phyloP scores from a whole-genome alignment of 345 rosid species.

The Eucalyptus rudis region DNA sequence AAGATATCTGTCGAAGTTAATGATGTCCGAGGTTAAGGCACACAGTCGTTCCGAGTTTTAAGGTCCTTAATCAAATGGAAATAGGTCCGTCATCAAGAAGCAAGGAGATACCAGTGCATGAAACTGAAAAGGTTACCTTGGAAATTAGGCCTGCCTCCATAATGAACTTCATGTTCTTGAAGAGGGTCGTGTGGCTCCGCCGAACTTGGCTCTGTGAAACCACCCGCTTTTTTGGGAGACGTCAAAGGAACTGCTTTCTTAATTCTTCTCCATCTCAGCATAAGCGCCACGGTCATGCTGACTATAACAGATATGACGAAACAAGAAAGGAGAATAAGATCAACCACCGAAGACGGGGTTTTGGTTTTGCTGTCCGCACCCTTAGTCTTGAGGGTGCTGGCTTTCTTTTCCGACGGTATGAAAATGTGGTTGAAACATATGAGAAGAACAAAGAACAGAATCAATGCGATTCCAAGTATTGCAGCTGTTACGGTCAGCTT shows the following conservation, averaged over 20 bases:
- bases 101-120: background rate
- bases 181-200: background rate
- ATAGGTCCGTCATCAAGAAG: background rate
- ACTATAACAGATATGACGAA: conserved; percentile 29
- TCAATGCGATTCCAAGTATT: conserved; percentile 18
- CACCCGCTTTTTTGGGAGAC: conserved; percentile 7
- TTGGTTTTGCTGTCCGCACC: conserved; percentile 18
- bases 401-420: conserved; percentile 30
- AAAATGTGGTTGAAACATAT: conserved; percentile 35
- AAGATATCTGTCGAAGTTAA: conserved; percentile 32
- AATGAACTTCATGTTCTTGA: conserved; percentile 49
- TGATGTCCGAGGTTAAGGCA: background rate
- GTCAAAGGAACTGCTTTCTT: conserved; percentile 17
- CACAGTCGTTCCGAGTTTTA: background rate
- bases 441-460: conserved; percentile 36
- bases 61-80: background rate
- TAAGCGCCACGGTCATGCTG: conserved; percentile 21
- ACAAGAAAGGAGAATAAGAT: conserved; percentile 41
- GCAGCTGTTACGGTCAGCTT: conserved; percentile 25
- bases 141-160: conserved; percentile 61
- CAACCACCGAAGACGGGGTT: conserved; percentile 56
- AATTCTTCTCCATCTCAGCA: conserved; percentile 47
- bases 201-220: conserved; percentile 1
- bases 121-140: conserved; percentile 29
- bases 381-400: background rate